These are phyloP conservation scores for Phialophora tarda DNA, from an alignment of 2,329 filamentous ascomycete genomes.

Conservation along the genomic window DNA sequence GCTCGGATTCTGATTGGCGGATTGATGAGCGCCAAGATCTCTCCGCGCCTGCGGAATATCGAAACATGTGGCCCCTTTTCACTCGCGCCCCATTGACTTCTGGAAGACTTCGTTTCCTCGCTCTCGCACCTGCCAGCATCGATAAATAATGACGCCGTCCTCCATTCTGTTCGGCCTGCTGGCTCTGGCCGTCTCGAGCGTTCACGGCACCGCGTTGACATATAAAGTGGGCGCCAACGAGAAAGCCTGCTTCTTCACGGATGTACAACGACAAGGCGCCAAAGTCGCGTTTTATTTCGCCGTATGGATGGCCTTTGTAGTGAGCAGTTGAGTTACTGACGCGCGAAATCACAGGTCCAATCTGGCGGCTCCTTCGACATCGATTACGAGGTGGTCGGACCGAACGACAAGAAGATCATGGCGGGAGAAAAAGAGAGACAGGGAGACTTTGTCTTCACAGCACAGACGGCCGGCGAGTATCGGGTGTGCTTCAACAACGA, in stretches of 20 bases:
- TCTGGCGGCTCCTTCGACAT: conserved; percentile 97
- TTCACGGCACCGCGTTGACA: conserved; percentile 87
- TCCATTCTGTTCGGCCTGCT: conserved; percentile 70
- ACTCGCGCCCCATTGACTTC: conserved; percentile 5
- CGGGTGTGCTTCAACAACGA: conserved; percentile 98
- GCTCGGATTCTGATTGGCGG: conserved; percentile 5
- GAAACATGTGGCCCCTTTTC: conserved; percentile 10
- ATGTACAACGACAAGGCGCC: conserved; percentile 75
- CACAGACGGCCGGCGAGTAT: conserved; percentile 85
- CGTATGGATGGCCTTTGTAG: conserved; percentile 61
- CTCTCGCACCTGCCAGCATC: neutral
- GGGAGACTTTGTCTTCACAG: conserved; percentile 97
- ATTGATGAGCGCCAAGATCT: neutral
- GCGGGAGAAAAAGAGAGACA: conserved; percentile 90
- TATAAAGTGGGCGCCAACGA: conserved; percentile 91
- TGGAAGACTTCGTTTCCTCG: neutral
- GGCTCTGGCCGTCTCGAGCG: conserved; percentile 71
- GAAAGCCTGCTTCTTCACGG: conserved; percentile 92
- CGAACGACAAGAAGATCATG: conserved; percentile 78
- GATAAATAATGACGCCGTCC: conserved; percentile 66
- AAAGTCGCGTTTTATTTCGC: conserved; percentile 99
- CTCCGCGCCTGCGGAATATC: conserved; percentile 1
- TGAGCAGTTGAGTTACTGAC: neutral
- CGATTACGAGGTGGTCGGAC: conserved; percentile 86
- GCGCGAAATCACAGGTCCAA: conserved; percentile 73